Conservation (phyloP, 2,329 filamentous ascomycete genomes). For the Kalaharituber pfeilii region DNA sequence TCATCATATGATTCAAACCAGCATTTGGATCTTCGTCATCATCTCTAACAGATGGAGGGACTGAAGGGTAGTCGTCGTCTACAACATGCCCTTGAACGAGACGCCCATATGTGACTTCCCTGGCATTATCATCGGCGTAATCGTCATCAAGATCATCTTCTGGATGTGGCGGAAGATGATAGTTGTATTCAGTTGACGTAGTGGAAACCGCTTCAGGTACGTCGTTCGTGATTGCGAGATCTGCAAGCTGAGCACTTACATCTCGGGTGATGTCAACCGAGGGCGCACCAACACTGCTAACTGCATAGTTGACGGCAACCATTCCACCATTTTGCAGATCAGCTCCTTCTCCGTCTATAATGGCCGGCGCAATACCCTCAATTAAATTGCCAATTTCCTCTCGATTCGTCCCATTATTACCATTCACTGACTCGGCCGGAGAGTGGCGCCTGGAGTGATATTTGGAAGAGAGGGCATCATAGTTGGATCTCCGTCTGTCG, state of each 20-base stretch:
- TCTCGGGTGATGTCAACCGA: conserved; percentile 20
- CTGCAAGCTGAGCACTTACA: conserved; percentile 24
- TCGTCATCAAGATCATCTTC: conserved; percentile 32
- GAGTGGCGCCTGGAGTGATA: conserved; percentile 21
- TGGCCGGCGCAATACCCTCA: neutral
- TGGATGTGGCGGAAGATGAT: conserved; percentile 26
- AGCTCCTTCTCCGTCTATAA: neutral
- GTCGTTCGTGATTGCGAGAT: conserved; percentile 27
- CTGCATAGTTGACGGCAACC: neutral
- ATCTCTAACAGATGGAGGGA: conserved; percentile 33
- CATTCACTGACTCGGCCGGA: conserved; percentile 26
- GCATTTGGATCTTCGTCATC: conserved; percentile 48
- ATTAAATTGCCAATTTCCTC: conserved; percentile 5
- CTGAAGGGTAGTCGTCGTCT: conserved; percentile 73
- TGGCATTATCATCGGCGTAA: conserved; percentile 64
- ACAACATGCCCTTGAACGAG: conserved; percentile 90
- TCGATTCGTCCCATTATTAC: conserved; percentile 23
- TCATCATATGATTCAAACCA: conserved; percentile 44
- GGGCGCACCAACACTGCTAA: conserved; percentile 11
- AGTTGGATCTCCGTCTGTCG: conserved; percentile 43
- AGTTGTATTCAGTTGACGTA: conserved; percentile 10
- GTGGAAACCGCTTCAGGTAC: conserved; percentile 23
- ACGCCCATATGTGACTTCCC: conserved; percentile 79
- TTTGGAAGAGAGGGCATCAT: conserved; percentile 21
- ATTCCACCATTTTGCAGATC: conserved; percentile 3